Evolutionary conservation across 164 flowering plant species (phyloP).

Genomic region (Saururus chinensis): DNA sequence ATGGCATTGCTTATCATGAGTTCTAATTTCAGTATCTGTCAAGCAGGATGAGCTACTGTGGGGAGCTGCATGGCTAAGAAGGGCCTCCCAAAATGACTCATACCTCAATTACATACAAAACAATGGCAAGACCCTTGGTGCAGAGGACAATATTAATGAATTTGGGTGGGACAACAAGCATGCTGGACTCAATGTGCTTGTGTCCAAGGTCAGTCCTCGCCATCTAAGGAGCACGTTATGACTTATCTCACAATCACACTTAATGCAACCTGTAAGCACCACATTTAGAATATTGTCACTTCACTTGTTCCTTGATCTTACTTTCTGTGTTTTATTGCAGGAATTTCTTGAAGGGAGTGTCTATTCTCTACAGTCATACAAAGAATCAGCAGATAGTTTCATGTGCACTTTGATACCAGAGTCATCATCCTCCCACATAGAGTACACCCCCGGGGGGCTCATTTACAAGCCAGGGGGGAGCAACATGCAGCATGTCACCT

Average conservation of each 20-base stretch:
- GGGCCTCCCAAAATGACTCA: constrained; percentile 49
- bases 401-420: constrained; percentile 80
- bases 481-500: constrained; percentile 80
- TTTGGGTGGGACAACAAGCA: constrained; percentile 99
- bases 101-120: constrained; percentile 59
- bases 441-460: constrained; percentile 82
- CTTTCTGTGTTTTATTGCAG: constrained; percentile 19
- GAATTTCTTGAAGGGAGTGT: constrained; percentile 64
- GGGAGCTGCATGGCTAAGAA: constrained; percentile 97
- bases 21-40: neutral
- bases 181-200: constrained; percentile 85
- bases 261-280: too few species aligned
- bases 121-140: constrained; percentile 83
- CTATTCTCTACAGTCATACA: constrained; percentile 57
- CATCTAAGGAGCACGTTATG: neutral
- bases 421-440: constrained; percentile 64
- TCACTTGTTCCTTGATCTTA: neutral
- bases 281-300: too few species aligned
- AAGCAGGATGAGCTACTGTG: constrained; percentile 85
- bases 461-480: constrained; percentile 90
- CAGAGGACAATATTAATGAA: constrained; percentile 76
- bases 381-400: constrained; percentile 82
- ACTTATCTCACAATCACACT: too few species aligned
- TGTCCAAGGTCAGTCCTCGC: constrained; percentile 53
- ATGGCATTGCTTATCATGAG: neutral